These are phyloP conservation scores for Daldinia loculata DNA, from an alignment of 495 filamentous ascomycete genomes.

Conservation along the genomic window DNA sequence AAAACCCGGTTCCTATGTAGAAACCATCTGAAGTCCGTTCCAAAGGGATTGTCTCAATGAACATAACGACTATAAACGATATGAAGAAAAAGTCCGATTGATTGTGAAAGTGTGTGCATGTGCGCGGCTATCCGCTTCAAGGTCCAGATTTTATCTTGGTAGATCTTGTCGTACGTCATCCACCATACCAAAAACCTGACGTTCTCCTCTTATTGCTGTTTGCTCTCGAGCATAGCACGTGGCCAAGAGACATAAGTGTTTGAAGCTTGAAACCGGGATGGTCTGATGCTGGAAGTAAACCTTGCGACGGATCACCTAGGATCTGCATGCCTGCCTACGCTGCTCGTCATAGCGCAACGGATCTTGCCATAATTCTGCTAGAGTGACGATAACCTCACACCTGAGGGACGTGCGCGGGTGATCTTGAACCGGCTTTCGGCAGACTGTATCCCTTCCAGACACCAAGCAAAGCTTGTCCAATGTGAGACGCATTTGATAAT, in stretches of 20 bases:
- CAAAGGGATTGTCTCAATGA: neutral
- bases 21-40: constrained; percentile 16
- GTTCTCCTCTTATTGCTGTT: neutral
- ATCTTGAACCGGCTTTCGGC: neutral
- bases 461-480: neutral
- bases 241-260: constrained; percentile 32
- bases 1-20: neutral
- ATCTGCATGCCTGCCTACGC: constrained; percentile 18
- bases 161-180: constrained; percentile 9
- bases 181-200: constrained; percentile 11
- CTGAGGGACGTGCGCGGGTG: constrained; percentile 13
- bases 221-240: constrained; percentile 22
- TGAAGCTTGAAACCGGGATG: constrained; percentile 38
- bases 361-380: constrained; percentile 2
- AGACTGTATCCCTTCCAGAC: neutral
- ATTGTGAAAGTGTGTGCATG: neutral
- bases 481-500: neutral
- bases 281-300: constrained; percentile 34
- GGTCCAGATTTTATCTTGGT: neutral
- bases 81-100: constrained; percentile 6
- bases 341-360: constrained; percentile 3
- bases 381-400: constrained; percentile 28
- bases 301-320: constrained; percentile 34
- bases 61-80: neutral
- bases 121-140: constrained; percentile 5